phyloP scores from a whole-genome alignment of 2,329 filamentous ascomycete species.

The Fusarium burgessii region DNA sequence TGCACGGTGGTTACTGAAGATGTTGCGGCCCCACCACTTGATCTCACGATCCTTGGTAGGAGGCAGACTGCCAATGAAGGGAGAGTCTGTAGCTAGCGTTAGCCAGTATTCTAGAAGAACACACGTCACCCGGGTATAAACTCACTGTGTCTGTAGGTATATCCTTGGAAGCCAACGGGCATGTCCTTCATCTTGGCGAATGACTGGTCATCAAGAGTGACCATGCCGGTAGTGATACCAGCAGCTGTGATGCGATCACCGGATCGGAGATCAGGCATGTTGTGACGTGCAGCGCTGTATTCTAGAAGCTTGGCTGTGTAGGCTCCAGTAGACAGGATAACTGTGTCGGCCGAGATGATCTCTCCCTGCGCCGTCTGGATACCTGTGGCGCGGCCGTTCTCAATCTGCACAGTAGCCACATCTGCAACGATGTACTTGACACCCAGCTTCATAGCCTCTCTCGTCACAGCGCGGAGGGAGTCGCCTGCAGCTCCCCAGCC shows the following conservation, averaged over 20 bases:
- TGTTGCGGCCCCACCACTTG: constrained; percentile 72
- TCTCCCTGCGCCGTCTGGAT: constrained; percentile 61
- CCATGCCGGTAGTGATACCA: constrained; percentile 70
- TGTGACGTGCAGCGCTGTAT: constrained; percentile 61
- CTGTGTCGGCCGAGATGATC: constrained; percentile 60
- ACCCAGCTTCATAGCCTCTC: constrained; percentile 63
- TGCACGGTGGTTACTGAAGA: constrained; percentile 68
- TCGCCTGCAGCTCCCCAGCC: constrained; percentile 74
- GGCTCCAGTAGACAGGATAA: constrained; percentile 68
- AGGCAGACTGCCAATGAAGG: constrained; percentile 69
- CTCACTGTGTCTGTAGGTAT: constrained; percentile 52
- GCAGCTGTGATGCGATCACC: constrained; percentile 68
- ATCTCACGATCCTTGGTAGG: constrained; percentile 63
- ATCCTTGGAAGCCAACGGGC: constrained; percentile 61
- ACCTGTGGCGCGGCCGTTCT: constrained; percentile 61
- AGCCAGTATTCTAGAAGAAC: constrained; percentile 47
- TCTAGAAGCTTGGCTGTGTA: constrained; percentile 69
- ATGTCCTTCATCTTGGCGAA: constrained; percentile 60
- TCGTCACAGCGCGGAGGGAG: constrained; percentile 65
- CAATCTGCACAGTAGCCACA: constrained; percentile 61
- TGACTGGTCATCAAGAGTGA: constrained; percentile 62
- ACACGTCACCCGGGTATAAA: constrained; percentile 31
- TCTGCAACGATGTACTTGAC: constrained; percentile 70
- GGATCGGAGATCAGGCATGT: constrained; percentile 61
- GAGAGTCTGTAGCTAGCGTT: constrained; percentile 54